Conservation (phyloP, 225 moss, liverwort and hornwort genomes). For the Pleurozium schreberi region DNA sequence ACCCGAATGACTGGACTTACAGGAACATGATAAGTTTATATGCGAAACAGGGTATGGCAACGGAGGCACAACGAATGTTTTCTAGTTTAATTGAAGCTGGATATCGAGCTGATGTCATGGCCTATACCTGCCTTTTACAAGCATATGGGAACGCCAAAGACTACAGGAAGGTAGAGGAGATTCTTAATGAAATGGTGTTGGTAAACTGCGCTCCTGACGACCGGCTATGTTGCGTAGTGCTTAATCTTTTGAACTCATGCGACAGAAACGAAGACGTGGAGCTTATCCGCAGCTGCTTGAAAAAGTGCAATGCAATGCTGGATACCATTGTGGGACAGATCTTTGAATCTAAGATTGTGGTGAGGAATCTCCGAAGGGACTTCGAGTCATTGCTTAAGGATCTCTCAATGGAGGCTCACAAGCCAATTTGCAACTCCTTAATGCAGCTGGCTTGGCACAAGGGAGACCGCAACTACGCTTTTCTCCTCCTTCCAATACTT, state of each 20-base stretch:
- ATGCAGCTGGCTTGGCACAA: constrained; percentile 63
- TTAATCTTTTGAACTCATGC: constrained; percentile 52
- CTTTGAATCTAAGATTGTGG: constrained; percentile 15
- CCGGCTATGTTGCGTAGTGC: constrained; percentile 62
- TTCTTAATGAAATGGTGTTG: constrained; percentile 39
- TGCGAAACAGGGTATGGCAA: constrained; percentile 61
- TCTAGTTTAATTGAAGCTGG: constrained; percentile 45
- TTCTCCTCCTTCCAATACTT: constrained; percentile 34
- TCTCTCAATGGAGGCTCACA: constrained; percentile 38
- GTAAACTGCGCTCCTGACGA: constrained; percentile 52
- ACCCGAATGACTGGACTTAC: constrained; percentile 62
- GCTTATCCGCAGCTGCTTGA: constrained; percentile 39
- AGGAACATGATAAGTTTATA: constrained; percentile 63
- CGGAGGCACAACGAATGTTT: constrained; percentile 58
- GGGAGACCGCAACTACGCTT: constrained; percentile 46
- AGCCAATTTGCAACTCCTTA: constrained; percentile 76
- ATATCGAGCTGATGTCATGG: constrained; percentile 53
- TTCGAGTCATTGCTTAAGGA: constrained; percentile 28
- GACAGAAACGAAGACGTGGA: constrained; percentile 35
- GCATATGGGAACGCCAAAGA: constrained; percentile 67
- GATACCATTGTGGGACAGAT: constrained; percentile 38
- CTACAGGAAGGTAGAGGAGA: constrained; percentile 37
- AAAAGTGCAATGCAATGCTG: constrained; percentile 25
- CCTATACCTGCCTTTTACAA: constrained; percentile 71
- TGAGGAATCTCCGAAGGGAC: constrained; percentile 12